A percentile compares a stretch with the other conserved stretches of the same genome.
phyloP scores from a whole-genome alignment of 1,139 yeast genomes.

The Kodamaea suecica region DNA sequence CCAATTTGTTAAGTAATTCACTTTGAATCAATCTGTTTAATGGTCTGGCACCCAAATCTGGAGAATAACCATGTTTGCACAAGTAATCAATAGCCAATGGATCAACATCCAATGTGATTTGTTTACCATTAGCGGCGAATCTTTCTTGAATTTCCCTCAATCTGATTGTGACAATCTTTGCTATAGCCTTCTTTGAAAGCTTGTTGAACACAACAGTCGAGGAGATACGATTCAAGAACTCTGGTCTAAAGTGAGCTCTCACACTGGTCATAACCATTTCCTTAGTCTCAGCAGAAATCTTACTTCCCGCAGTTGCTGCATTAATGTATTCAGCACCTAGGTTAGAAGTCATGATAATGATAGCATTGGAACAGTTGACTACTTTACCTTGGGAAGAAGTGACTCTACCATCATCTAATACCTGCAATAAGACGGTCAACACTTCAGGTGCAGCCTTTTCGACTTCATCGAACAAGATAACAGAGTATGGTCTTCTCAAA shows the following conservation, averaged over 20 bases:
- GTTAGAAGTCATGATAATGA: constrained; percentile 94
- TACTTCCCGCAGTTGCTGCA: constrained; percentile 62
- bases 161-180: constrained; percentile 86
- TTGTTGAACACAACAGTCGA: constrained; percentile 91
- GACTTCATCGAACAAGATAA: constrained; percentile 90
- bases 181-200: constrained; percentile 84
- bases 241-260: constrained; percentile 93
- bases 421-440: constrained; percentile 81
- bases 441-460: constrained; percentile 99
- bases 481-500: constrained; percentile 90
- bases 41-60: constrained; percentile 97
- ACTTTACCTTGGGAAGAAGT: constrained; percentile 93
- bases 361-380: constrained; percentile 87
- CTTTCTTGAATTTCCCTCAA: constrained; percentile 79
- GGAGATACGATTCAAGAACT: constrained; percentile 92
- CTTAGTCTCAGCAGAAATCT: constrained; percentile 63
- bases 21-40: constrained; percentile 89
- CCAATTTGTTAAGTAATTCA: constrained; percentile 82
- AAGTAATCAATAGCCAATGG: constrained; percentile 77
- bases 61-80: constrained; percentile 81
- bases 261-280: constrained; percentile 82
- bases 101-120: constrained; percentile 64
- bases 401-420: constrained; percentile 94
- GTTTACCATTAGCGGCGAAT: constrained; percentile 79
- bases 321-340: constrained; percentile 91